Base-by-base conservation (phyloP, 2,329 filamentous ascomycete species). In the Dactylellina parvicollis region DNA sequence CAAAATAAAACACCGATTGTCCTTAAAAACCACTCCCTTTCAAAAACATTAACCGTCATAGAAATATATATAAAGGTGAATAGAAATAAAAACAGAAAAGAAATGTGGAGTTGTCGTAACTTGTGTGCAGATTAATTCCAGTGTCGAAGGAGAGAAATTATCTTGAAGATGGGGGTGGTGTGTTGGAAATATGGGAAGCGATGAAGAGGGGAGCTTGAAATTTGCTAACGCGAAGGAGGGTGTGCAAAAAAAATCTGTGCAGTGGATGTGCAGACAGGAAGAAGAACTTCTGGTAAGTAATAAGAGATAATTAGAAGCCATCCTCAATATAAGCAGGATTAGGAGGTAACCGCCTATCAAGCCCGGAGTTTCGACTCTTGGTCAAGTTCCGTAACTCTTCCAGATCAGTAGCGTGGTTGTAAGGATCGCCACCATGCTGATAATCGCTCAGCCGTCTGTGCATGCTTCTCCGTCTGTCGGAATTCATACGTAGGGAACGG, bases 401-500 rank as follows among this genome's bases (percentile, higher is more conserved):
- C 46, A 74, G 57, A 52, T 74, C 70, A 42, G 28, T 55, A 14
- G 46, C 57, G 47, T 66, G 61, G 12, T 14, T 22, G 26, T 74
- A 67, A n/a, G 44, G 62, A 46, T 74, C 61, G 26, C 28, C 30
- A 36, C 26, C 28, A 32, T 66, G 61, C 30, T 74, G 70, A 34
- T 74, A 74, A 54, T 74, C 60, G 42, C 62, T 67, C 47, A 66
- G 52, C 24, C 70, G 54, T 30, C 70, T 60, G 61, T 67, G 60
- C 20, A 74, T 67, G 55, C 70, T 74, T 66, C 50, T 66, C 20
- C 70, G 52, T 56, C 61, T 61, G 42, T 74, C 70, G 46, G 70
- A 67, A 36, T 65, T 74, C 60, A 74, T 52, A 61, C 70, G 70
- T 66, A 74, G n/a, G 54, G 70, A 74, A 55, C 70, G 70, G 56